These are phyloP conservation scores for Hibiscus trionum DNA, from an alignment of 345 rosid genomes.

Conservation along the genomic window DNA sequence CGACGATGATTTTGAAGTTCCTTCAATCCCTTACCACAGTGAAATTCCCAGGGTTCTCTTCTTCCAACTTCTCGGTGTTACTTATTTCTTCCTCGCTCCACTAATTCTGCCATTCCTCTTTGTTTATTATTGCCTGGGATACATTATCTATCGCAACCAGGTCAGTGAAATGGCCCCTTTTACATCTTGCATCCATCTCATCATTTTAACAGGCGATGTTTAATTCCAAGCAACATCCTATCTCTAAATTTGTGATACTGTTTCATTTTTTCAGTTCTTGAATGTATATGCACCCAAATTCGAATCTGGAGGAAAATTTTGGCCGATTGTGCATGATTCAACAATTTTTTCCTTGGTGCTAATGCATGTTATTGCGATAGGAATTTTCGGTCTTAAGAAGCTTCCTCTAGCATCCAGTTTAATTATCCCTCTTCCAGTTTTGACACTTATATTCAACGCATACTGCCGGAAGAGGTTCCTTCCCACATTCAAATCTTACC, in stretches of 20 bases:
- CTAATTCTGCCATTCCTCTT: constrained; percentile 80
- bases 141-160: constrained; percentile 86
- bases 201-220: neutral
- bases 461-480: constrained; percentile 72
- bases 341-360: constrained; percentile 66
- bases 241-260: neutral
- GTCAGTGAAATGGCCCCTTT: constrained; percentile 26
- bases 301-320: constrained; percentile 68
- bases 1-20: constrained; percentile 48
- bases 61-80: constrained; percentile 79
- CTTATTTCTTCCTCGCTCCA: constrained; percentile 84
- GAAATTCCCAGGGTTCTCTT: constrained; percentile 63
- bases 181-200: neutral
- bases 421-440: constrained; percentile 67
- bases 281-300: constrained; percentile 72
- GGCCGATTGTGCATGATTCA: constrained; percentile 74
- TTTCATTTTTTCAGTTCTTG: constrained; percentile 44
- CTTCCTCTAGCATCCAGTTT: constrained; percentile 70
- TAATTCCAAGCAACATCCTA: neutral
- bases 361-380: constrained; percentile 85
- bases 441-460: constrained; percentile 63
- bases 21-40: constrained; percentile 53
- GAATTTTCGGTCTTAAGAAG: constrained; percentile 73
- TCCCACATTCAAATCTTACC: constrained; percentile 58
- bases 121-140: constrained; percentile 77